phyloP scores from a whole-genome alignment of 139 green algal species.

The Chlamydomonas sp. region DNA sequence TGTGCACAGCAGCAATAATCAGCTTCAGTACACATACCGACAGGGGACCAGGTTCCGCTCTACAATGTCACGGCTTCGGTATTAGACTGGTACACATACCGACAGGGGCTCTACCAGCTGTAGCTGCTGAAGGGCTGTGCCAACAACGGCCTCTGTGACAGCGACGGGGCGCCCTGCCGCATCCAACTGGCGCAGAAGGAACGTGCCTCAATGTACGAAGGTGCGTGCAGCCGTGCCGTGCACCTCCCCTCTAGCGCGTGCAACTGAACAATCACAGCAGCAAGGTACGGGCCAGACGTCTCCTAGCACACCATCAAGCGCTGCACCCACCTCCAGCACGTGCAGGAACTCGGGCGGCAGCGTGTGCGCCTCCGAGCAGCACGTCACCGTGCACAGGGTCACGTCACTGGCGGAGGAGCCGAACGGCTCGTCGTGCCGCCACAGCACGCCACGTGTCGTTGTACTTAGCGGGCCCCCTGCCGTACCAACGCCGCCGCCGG shows the following conservation, averaged over 20 bases:
- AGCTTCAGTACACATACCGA: background rate
- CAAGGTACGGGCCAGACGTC: background rate
- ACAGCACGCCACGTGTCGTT: background rate
- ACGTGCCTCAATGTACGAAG: too few relatives aligned
- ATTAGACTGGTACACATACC: too few relatives aligned
- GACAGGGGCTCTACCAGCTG: background rate
- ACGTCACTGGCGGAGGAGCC: background rate
- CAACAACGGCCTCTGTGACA: background rate
- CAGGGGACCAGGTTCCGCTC: too few relatives aligned
- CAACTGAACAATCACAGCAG: too few relatives aligned
- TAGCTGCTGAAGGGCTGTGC: too few relatives aligned
- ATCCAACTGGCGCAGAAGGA: too few relatives aligned
- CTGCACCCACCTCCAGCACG: background rate
- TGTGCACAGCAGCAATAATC: background rate
- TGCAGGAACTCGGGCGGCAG: constrained; percentile 26
- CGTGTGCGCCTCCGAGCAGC: constrained; percentile 1
- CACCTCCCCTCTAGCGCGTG: too few relatives aligned
- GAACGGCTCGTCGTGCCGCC: background rate
- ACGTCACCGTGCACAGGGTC: background rate
- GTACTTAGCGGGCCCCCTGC: too few relatives aligned
- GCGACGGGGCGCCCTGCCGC: background rate
- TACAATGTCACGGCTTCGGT: too few relatives aligned
- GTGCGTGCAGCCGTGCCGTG: too few relatives aligned
- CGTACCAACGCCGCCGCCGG: background rate
- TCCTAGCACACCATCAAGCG: background rate